Evolutionary conservation across 1,284 basidiomycete genomes (phyloP), one percentile per base, ranked within the genome.

Genomic region (Quambalaria eucalypti): DNA sequence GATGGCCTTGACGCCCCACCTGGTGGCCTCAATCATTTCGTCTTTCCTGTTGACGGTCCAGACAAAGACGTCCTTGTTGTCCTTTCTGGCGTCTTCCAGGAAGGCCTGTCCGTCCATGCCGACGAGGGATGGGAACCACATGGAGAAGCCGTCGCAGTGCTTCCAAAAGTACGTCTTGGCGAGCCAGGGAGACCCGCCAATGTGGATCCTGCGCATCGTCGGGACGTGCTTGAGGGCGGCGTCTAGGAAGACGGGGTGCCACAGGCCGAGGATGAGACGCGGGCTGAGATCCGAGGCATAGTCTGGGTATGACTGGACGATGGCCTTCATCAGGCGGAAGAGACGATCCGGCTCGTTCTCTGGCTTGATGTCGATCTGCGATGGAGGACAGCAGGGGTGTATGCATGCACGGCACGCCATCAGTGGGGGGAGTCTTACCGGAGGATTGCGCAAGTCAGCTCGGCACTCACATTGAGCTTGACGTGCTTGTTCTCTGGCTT

Each of bases 11-110:
- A 89, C 87, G 58, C 84, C 88, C 93, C 91, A 96, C 63, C 90
- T 81, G 19, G 87, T 86, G 58, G 89, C 90, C 82, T 96, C 88
- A 79, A 93, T 87, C 92, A 98, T 96, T 74, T 93, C 86, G 57
- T 84, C 83, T 9, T 85, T 83, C 48, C 86, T 82, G 75, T 97
- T 98, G 28, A 97, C 92, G 0, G 93, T 98, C 95, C 95, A 98
- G 10, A 92, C 89, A 82, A 91, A 68, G 47, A 96, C 69, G 68
- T 83, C 83, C 82, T 99, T 99, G 23, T 87, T 87, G 0, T 83
- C 85, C 16, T 73, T 78, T 73, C 84, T 84, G 76, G 88, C 91
- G 60, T 92, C 87, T 48, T 80, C 78, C 52, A 86, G 80, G 78
- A 97, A 97, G 63, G 82, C 83, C 64, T 69, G 73, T 25, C 79